A percentile compares a stretch with the other conserved stretches of the same genome.
Conservation (phyloP, 2,329 filamentous ascomycete species). For the Fusarium anguioides region DNA sequence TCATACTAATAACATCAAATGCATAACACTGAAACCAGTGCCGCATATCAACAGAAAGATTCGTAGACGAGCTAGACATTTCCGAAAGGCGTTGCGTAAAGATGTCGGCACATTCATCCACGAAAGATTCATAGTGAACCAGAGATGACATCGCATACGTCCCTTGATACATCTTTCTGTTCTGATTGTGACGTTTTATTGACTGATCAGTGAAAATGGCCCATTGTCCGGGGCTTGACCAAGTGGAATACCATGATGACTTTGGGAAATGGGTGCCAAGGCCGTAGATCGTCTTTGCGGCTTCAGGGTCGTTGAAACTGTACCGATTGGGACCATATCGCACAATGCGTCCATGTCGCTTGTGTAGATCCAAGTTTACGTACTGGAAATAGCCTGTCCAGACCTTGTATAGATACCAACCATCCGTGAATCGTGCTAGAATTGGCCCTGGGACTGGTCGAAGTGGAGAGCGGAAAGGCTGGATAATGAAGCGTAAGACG, state of each 20-base stretch:
- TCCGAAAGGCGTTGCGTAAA: conserved; percentile 13
- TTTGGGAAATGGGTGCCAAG: conserved; percentile 21
- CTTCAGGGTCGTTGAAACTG: conserved; percentile 13
- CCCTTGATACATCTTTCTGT: conserved; percentile 22
- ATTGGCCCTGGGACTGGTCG: background rate
- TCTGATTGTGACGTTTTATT: background rate
- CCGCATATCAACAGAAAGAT: conserved; percentile 1
- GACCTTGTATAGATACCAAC: conserved; percentile 19
- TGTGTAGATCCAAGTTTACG: conserved; percentile 5
- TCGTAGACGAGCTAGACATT: background rate
- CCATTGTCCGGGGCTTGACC: conserved; percentile 3
- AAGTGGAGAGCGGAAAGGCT: background rate
- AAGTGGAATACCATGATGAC: conserved; percentile 21
- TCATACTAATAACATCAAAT: conserved; percentile 27
- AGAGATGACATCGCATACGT: conserved; percentile 35
- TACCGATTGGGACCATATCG: conserved; percentile 19
- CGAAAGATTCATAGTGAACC: conserved; percentile 20
- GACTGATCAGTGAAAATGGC: conserved; percentile 15
- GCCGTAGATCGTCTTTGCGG: conserved; percentile 25
- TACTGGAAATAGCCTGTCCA: conserved; percentile 13
- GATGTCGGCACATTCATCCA: conserved; percentile 23
- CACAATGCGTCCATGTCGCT: conserved; percentile 2
- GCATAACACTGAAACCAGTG: conserved; percentile 37
- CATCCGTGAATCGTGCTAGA: background rate
- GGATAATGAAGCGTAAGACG: background rate